These are phyloP conservation scores for Yarrowia sp. DNA, from an alignment of 805 yeast species.

Conservation along the genomic window DNA sequence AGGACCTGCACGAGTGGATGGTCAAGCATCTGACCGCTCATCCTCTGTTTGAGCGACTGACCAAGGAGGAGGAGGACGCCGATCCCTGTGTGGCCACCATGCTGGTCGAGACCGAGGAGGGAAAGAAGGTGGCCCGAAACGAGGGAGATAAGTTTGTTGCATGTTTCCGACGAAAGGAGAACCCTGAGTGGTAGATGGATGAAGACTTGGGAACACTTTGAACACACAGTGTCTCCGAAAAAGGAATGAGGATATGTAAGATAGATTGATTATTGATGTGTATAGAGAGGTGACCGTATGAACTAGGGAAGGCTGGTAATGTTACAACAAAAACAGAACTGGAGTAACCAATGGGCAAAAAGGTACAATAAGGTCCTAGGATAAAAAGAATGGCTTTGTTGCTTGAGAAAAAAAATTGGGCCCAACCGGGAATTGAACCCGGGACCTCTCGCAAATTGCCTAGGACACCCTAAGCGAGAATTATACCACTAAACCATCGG, in stretches of 20 bases:
- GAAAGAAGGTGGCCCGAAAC: constrained; percentile 93
- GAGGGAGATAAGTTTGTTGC: constrained; percentile 87
- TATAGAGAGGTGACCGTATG: background rate
- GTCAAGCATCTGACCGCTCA: constrained; percentile 87
- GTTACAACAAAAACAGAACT: too few species aligned
- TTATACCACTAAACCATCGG: constrained; percentile 39
- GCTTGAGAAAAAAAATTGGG: constrained; percentile 6
- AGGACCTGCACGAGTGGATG: constrained; percentile 96
- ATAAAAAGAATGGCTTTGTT: too few species aligned
- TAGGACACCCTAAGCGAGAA: constrained; percentile 39
- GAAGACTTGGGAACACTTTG: too few species aligned
- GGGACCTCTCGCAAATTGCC: constrained; percentile 39
- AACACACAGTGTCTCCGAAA: too few species aligned
- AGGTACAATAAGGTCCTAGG: too few species aligned
- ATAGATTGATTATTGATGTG: constrained; percentile 12
- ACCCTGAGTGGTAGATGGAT: constrained; percentile 40
- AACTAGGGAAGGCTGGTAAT: too few species aligned
- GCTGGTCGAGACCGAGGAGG: constrained; percentile 96
- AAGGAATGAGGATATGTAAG: constrained; percentile 5
- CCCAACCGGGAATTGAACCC: constrained; percentile 40
- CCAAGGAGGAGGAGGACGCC: constrained; percentile 75
- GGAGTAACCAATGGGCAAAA: too few species aligned
- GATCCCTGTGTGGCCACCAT: constrained; percentile 87
- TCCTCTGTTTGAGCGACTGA: constrained; percentile 85
- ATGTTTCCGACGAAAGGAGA: constrained; percentile 71